These are phyloP conservation scores for Eutrema yunnanense DNA, from an alignment of 345 rosid species.

Conservation along the genomic window DNA sequence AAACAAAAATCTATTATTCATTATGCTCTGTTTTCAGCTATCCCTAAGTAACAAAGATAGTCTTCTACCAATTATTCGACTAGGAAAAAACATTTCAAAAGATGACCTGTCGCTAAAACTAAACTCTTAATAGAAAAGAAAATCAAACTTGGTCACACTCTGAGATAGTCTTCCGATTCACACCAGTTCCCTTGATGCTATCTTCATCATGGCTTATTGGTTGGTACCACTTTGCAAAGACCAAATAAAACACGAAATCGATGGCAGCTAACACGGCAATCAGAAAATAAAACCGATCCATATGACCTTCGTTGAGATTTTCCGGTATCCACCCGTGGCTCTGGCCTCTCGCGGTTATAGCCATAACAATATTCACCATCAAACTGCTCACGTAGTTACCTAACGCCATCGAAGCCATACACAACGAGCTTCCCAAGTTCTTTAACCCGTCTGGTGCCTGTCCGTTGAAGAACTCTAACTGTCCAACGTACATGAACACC, in stretches of 20 bases:
- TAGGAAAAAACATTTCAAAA: background rate
- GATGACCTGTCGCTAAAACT: background rate
- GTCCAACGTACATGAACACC: conserved; percentile 93
- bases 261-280: conserved; percentile 57
- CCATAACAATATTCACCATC: conserved; percentile 64
- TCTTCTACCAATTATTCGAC: background rate
- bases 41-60: background rate
- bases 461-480: conserved; percentile 80
- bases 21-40: background rate
- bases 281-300: conserved; percentile 74
- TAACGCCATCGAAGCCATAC: conserved; percentile 95
- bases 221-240: conserved; percentile 71
- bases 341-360: conserved; percentile 47
- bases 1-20: background rate
- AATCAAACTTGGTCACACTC: conserved; percentile 27
- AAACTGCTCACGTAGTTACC: conserved; percentile 83
- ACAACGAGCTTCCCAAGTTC: conserved; percentile 88
- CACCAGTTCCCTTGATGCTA: conserved; percentile 21
- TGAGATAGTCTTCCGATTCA: background rate
- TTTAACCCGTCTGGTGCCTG: conserved; percentile 90
- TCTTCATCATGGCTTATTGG: conserved; percentile 47
- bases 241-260: conserved; percentile 55
- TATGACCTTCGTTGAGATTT: conserved; percentile 59
- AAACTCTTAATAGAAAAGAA: background rate
- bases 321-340: conserved; percentile 77